These are phyloP conservation scores for Ophiocordyceps australis DNA, from an alignment of 2,329 filamentous ascomycete species.

Conservation along the genomic window DNA sequence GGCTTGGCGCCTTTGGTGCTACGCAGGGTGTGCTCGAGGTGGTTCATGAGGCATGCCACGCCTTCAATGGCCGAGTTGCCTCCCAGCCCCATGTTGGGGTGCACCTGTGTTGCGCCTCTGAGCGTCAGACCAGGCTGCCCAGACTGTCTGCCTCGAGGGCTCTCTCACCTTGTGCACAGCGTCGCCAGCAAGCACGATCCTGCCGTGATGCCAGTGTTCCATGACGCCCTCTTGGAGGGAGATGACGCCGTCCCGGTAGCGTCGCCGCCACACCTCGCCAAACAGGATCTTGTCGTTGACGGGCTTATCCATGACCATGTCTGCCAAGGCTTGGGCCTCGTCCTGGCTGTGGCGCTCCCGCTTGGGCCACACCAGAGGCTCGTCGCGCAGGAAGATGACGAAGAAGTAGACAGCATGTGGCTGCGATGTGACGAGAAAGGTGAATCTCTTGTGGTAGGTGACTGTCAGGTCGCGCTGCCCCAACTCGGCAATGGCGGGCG, in stretches of 20 bases:
- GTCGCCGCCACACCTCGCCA: conserved; percentile 12
- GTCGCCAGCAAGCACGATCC: conserved; percentile 14
- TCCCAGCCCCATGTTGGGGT: conserved; percentile 10
- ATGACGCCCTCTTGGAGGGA: conserved; percentile 14
- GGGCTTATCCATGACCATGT: conserved; percentile 8
- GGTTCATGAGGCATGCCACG: conserved; percentile 7
- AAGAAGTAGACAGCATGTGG: background rate
- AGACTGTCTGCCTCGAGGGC: conserved; percentile 2
- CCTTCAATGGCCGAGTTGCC: conserved; percentile 12
- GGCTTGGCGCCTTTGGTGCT: too few relatives aligned
- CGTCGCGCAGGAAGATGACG: background rate
- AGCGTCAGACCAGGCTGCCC: too few relatives aligned
- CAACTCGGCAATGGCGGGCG: background rate
- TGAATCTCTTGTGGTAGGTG: background rate
- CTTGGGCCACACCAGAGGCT: background rate
- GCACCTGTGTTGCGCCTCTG: background rate
- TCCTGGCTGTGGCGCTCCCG: conserved; percentile 5
- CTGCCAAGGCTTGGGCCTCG: conserved; percentile 10
- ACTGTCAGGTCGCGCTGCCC: background rate
- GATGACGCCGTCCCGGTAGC: conserved; percentile 5
- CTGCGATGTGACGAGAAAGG: background rate
- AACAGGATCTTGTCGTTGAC: conserved; percentile 12
- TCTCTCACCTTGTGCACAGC: conserved; percentile 12
- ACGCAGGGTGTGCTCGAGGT: too few relatives aligned
- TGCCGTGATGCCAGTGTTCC: conserved; percentile 10